phyloP scores from a whole-genome alignment of 495 filamentous ascomycete genomes.

The Xanthoparmelia taractica region DNA sequence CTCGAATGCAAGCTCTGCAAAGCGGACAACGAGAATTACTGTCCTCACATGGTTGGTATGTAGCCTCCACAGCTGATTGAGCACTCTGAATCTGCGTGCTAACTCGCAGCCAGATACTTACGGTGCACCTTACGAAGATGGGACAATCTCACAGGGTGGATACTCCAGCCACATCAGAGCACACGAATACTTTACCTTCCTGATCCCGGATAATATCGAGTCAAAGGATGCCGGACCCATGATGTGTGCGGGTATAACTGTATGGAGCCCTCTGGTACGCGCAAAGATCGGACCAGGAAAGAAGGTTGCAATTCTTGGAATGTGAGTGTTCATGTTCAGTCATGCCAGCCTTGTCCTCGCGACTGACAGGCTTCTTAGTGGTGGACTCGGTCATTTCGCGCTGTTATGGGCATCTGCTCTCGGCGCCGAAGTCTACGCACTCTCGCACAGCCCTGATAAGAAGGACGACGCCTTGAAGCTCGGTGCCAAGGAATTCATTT shows the following conservation, averaged over 20 bases:
- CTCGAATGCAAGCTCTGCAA: slow-evolving; percentile 61
- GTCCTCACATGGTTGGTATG: slow-evolving; percentile 50
- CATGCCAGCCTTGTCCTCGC: not conserved
- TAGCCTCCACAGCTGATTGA: slow-evolving; percentile 2
- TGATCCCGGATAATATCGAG: slow-evolving; percentile 67
- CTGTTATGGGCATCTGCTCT: slow-evolving; percentile 64
- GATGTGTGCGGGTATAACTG: slow-evolving; percentile 82
- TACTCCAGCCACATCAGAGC: slow-evolving; percentile 64
- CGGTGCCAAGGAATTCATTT: slow-evolving; percentile 68
- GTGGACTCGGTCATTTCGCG: slow-evolving; percentile 69
- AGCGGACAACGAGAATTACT: slow-evolving; percentile 73
- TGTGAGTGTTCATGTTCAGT: slow-evolving; percentile 28
- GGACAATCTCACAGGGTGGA: slow-evolving; percentile 56
- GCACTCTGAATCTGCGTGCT: not conserved
- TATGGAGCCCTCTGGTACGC: slow-evolving; percentile 65
- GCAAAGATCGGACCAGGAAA: slow-evolving; percentile 23
- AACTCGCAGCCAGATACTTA: slow-evolving; percentile 48
- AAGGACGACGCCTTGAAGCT: slow-evolving; percentile 58
- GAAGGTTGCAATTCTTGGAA: slow-evolving; percentile 47
- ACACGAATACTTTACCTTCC: slow-evolving; percentile 63
- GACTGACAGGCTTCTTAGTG: slow-evolving; percentile 25
- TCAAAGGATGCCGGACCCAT: slow-evolving; percentile 69
- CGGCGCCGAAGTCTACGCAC: slow-evolving; percentile 62
- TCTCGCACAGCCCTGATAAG: slow-evolving; percentile 61
- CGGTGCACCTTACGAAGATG: slow-evolving; percentile 53